phyloP scores from a whole-genome alignment of 768 basidiomycete genomes.

The Asterophora lycoperdoides region DNA sequence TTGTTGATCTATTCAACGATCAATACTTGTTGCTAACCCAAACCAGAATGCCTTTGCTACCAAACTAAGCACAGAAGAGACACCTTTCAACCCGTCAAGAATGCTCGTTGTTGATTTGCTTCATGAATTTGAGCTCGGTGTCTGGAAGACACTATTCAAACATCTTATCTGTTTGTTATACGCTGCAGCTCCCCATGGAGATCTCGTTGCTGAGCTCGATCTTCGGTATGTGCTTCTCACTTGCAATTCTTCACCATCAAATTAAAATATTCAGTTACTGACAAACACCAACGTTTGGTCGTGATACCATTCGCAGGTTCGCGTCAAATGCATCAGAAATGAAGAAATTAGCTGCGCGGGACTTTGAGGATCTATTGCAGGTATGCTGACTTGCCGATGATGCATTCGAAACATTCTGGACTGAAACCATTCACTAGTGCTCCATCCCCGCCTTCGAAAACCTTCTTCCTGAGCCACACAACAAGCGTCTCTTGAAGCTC shows the following conservation, averaged over 20 bases:
- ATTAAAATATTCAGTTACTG: constrained; percentile 5
- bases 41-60: constrained; percentile 22
- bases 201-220: constrained; percentile 25
- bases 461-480: constrained; percentile 24
- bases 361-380: constrained; percentile 23
- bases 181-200: constrained; percentile 18
- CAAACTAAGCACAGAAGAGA: constrained; percentile 10
- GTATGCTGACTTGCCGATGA: not conserved
- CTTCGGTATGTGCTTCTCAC: constrained; percentile 17
- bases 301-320: constrained; percentile 18
- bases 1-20: not conserved
- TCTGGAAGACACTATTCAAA: constrained; percentile 33
- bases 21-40: too few relatives aligned
- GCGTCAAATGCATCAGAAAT: constrained; percentile 16
- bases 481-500: constrained; percentile 23
- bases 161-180: constrained; percentile 34
- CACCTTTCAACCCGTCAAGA: constrained; percentile 19
- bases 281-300: constrained; percentile 5
- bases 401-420: too few relatives aligned
- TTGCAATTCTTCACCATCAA: not conserved
- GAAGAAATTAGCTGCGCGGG: constrained; percentile 22
- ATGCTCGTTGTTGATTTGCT: constrained; percentile 33
- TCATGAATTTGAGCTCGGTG: constrained; percentile 13
- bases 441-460: constrained; percentile 33
- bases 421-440: too few relatives aligned